A percentile compares a stretch with the other conserved stretches of the same genome.
Conservation (phyloP, 805 yeast species). For the Priceomyces melissophilus region DNA sequence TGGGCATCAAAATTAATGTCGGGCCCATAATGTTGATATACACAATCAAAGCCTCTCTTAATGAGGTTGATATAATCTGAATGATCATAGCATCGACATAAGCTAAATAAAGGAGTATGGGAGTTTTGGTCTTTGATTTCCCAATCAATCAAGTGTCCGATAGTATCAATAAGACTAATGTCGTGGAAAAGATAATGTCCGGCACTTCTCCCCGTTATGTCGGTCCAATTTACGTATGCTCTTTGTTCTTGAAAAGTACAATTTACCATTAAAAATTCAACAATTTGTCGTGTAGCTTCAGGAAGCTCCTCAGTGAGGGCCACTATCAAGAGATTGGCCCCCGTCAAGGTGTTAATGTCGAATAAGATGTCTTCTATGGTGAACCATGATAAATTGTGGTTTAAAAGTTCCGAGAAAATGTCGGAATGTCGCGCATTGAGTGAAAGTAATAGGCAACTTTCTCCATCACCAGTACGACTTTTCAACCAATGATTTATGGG, state of each 20-base stretch:
- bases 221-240: constrained; percentile 48
- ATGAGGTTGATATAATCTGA: constrained; percentile 53
- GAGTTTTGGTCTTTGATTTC: constrained; percentile 55
- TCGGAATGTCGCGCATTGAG: constrained; percentile 45
- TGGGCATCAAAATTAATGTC: constrained; percentile 52
- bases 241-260: constrained; percentile 45
- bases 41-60: constrained; percentile 41
- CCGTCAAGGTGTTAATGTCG: constrained; percentile 53
- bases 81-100: constrained; percentile 81
- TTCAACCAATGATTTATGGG: constrained; percentile 19
- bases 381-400: constrained; percentile 45
- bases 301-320: constrained; percentile 57
- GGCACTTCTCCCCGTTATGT: constrained; percentile 52
- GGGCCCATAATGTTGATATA: constrained; percentile 39
- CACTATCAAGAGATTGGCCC: constrained; percentile 54
- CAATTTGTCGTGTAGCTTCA: constrained; percentile 45
- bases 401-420: constrained; percentile 45
- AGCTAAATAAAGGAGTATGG: constrained; percentile 75
- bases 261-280: constrained; percentile 35
- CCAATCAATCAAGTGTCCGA: constrained; percentile 73
- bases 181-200: constrained; percentile 75
- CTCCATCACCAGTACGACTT: constrained; percentile 49
- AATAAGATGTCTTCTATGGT: constrained; percentile 64
- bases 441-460: constrained; percentile 66
- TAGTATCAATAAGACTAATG: constrained; percentile 41